phyloP scores from a whole-genome alignment of 2,329 filamentous ascomycete species.

The Lecanicillium sp. region DNA sequence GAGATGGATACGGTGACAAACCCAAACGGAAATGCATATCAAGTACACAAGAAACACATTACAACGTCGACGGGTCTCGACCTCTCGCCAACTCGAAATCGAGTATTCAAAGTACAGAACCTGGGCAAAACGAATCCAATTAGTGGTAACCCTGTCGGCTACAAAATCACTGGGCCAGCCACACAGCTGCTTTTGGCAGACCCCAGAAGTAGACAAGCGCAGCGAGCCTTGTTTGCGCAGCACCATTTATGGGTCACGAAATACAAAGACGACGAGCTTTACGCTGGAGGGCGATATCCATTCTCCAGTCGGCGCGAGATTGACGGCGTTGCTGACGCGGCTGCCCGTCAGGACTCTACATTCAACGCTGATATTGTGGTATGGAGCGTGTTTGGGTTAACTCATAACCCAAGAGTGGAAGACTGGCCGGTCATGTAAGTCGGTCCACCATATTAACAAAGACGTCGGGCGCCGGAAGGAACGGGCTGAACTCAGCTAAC shows the following conservation, averaged over 20 bases:
- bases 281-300: constrained; percentile 34
- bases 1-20: constrained; percentile 33
- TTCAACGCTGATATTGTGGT: constrained; percentile 45
- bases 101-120: constrained; percentile 44
- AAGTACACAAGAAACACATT: constrained; percentile 36
- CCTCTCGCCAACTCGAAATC: constrained; percentile 39
- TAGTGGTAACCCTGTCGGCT: constrained; percentile 38
- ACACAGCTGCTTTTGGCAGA: constrained; percentile 33
- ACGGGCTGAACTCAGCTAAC: neutral
- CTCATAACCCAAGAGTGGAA: constrained; percentile 57
- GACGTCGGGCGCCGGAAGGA: too few relatives aligned
- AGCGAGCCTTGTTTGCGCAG: constrained; percentile 32
- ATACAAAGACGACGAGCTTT: constrained; percentile 36
- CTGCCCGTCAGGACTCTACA: constrained; percentile 36
- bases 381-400: constrained; percentile 53
- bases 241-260: constrained; percentile 40
- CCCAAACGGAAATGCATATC: constrained; percentile 38
- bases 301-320: constrained; percentile 31
- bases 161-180: constrained; percentile 34
- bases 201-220: constrained; percentile 29
- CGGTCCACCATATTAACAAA: neutral
- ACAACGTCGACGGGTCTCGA: constrained; percentile 38
- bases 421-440: constrained; percentile 61
- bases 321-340: constrained; percentile 30
- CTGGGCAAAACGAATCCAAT: constrained; percentile 30